A percentile compares a stretch with the other conserved stretches of the same genome.
These are phyloP conservation scores for Tulasnella sp. DNA, from an alignment of 768 basidiomycete genomes.

Conservation along the genomic window DNA sequence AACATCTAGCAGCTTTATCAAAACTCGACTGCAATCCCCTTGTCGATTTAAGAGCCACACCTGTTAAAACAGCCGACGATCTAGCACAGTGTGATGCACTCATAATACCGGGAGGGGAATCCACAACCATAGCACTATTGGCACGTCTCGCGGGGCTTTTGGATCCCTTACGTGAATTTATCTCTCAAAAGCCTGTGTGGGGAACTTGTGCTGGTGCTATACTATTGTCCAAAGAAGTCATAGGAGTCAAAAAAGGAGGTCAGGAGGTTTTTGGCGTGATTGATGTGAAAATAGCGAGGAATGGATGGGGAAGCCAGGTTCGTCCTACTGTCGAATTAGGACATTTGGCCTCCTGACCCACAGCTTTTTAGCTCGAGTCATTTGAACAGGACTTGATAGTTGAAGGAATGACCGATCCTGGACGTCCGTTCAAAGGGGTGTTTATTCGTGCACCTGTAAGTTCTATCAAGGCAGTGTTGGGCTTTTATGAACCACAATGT, in stretches of 20 bases:
- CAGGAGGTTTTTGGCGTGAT: conserved; percentile 78
- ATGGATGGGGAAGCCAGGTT: conserved; percentile 92
- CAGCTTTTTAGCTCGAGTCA: conserved; percentile 54
- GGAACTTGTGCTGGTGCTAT: conserved; percentile 96
- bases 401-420: conserved; percentile 44
- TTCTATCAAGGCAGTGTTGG: background rate
- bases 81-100: conserved; percentile 65
- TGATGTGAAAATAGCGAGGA: conserved; percentile 65
- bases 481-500: background rate
- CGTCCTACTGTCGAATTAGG: background rate
- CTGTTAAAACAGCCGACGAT: conserved; percentile 68
- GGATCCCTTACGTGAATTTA: conserved; percentile 64
- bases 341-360: background rate
- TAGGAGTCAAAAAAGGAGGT: conserved; percentile 71
- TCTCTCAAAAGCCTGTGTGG: conserved; percentile 68
- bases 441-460: conserved; percentile 90
- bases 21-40: conserved; percentile 32
- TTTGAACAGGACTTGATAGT: conserved; percentile 71
- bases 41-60: conserved; percentile 20
- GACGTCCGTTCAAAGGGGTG: conserved; percentile 58
- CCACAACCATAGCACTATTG: conserved; percentile 77
- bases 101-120: conserved; percentile 95
- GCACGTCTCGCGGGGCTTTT: conserved; percentile 62
- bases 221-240: conserved; percentile 51
- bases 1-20: conserved; percentile 61